Conservation (phyloP, 495 filamentous ascomycete genomes). For the Penicillium roqueforti region DNA sequence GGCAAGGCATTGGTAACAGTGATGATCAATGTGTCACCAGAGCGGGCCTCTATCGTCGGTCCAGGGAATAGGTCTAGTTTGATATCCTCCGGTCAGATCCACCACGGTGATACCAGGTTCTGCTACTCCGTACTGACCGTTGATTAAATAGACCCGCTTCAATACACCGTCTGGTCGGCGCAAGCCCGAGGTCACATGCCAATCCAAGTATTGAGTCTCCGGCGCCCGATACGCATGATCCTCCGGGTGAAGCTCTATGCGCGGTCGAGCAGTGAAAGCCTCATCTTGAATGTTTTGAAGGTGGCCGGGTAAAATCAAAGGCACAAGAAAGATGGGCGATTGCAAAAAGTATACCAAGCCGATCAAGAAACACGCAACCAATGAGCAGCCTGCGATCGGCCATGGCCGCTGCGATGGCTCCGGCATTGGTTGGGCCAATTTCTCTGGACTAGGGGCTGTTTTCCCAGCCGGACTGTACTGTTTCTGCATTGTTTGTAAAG, state of each 20-base stretch:
- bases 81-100: background rate
- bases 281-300: background rate
- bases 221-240: conserved; percentile 35
- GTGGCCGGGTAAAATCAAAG: conserved; percentile 1
- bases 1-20: conserved; percentile 64
- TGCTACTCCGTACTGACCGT: conserved; percentile 26
- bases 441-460: background rate
- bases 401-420: conserved; percentile 1
- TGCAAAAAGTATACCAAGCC: conserved; percentile 16
- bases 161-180: conserved; percentile 42
- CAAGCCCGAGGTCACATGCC: conserved; percentile 29
- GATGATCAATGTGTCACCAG: conserved; percentile 66
- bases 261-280: conserved; percentile 13
- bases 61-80: conserved; percentile 34
- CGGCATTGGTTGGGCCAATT: background rate
- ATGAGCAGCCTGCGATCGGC: conserved; percentile 10
- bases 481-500: background rate
- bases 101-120: background rate
- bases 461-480: background rate
- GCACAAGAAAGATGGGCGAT: background rate
- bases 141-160: conserved; percentile 37
- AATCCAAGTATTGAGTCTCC: conserved; percentile 30
- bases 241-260: conserved; percentile 36
- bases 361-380: conserved; percentile 16
- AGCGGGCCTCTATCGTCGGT: conserved; percentile 37